Conservation (phyloP, 2,329 filamentous ascomycete genomes). For the Pseudocercospora pini-densiflorae region DNA sequence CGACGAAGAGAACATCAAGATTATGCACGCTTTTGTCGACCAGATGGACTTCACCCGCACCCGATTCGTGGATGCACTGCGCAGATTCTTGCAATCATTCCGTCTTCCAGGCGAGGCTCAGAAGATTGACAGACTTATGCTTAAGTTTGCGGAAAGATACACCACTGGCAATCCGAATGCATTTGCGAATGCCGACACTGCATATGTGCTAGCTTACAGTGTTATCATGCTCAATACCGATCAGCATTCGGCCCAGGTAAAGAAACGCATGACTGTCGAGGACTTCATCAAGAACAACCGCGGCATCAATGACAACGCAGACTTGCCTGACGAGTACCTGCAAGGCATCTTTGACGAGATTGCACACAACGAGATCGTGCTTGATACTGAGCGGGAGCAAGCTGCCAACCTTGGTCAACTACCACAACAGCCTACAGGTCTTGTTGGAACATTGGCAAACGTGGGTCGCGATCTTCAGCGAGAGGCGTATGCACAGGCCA, state of each 20-base stretch:
- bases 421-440: conserved; percentile 54
- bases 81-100: conserved; percentile 92
- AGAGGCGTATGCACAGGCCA: conserved; percentile 93
- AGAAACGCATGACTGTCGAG: conserved; percentile 87
- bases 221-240: conserved; percentile 98
- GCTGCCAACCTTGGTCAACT: conserved; percentile 77
- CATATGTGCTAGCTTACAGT: conserved; percentile 93
- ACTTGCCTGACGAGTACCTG: conserved; percentile 92
- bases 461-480: conserved; percentile 89
- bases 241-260: conserved; percentile 87
- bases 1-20: conserved; percentile 89
- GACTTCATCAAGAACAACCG: conserved; percentile 99
- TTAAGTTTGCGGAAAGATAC: conserved; percentile 98
- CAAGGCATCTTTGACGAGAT: conserved; percentile 92
- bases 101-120: conserved; percentile 94
- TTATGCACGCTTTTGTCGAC: conserved; percentile 98
- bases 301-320: conserved; percentile 95
- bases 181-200: conserved; percentile 97
- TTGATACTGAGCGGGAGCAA: conserved; percentile 88
- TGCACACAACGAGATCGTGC: conserved; percentile 85
- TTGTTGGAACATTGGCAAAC: conserved; percentile 74
- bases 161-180: conserved; percentile 94
- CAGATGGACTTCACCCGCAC: conserved; percentile 90
- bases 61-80: conserved; percentile 88
- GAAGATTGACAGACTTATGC: conserved; percentile 99